Conservation (phyloP, 164 flowering plant genomes). For the Chimonanthus salicifolius region DNA sequence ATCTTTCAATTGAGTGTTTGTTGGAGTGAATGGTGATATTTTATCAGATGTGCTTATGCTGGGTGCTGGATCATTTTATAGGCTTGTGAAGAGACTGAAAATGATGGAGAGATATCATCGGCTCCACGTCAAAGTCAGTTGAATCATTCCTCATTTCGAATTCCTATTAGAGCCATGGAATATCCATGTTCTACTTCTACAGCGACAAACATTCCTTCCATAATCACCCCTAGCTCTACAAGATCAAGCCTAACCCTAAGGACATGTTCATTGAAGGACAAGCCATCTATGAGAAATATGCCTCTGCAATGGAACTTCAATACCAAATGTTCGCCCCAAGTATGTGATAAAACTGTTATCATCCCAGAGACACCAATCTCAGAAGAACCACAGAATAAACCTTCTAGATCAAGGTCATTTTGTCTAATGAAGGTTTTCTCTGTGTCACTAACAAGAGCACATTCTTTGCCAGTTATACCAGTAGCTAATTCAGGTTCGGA, state of each 20-base stretch:
- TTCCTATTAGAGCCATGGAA: slow-evolving; percentile 52
- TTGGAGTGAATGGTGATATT: neutral
- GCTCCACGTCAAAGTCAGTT: slow-evolving; percentile 45
- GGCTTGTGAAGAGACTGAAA: slow-evolving; percentile 12
- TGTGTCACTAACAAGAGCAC: slow-evolving; percentile 30
- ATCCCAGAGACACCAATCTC: slow-evolving; percentile 41
- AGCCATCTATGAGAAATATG: slow-evolving; percentile 46
- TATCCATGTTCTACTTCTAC: slow-evolving; percentile 26
- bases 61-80: slow-evolving; percentile 6
- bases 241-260: slow-evolving; percentile 60
- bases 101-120: slow-evolving; percentile 11
- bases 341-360: slow-evolving; percentile 59
- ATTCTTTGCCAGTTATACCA: slow-evolving; percentile 57
- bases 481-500: slow-evolving; percentile 27
- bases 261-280: slow-evolving; percentile 52
- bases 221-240: slow-evolving; percentile 42
- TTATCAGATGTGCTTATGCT: neutral
- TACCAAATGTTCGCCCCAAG: slow-evolving; percentile 30
- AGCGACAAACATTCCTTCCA: slow-evolving; percentile 31
- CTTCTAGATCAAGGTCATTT: slow-evolving; percentile 54
- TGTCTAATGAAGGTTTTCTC: slow-evolving; percentile 47
- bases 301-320: slow-evolving; percentile 54
- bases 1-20: neutral
- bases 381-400: slow-evolving; percentile 34
- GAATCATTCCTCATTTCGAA: slow-evolving; percentile 49